Base-by-base conservation (phyloP, 1,139 yeast species). In the Nakaseomyces nivariensis region DNA sequence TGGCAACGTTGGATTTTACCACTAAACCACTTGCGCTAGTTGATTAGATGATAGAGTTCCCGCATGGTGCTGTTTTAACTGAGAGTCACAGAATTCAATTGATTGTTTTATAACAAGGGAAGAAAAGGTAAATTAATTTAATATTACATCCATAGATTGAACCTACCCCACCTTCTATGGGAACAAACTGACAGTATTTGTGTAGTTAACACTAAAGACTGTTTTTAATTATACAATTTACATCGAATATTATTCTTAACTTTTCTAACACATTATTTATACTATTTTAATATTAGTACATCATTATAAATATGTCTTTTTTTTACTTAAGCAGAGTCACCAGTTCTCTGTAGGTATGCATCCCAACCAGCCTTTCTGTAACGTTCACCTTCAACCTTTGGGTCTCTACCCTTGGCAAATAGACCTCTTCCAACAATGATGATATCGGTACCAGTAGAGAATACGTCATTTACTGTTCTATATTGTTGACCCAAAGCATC, bases 351-450 rank as follows among this genome's bases (percentile, higher is more conserved):
- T 58, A 74, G 61, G 63, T 92, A 92, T 3, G 97, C 96, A 24
- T 77, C 75, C 98, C 98, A 92, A 3, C 97, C 97, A 10, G 97
- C 97, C 51, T 78, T 78, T 70, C 86, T 80, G 69, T 94, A 94
- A 63, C 98, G 79, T 62, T 81, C 76, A 37, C 96, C 95, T 68
- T 94, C 97, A 3, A 73, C 84, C 1, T 72, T 74, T 6, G 97
- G 96, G 64, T 92, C 95, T 70, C 97, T 81, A 11, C 95, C 97
- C 63, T 88, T 86, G n/a, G 94, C 97, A 66, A 86, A 89, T 52
- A 94, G 75, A 0, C 98, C 98, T 68, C 99, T 80, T 9, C 99
- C 99, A 22, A 94, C 99, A 66, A 94, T 94, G 50, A 94, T 89
- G 50, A 94, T 78, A 67, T 94, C 99, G 1, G 95, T 77, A 17